Base-by-base conservation (phyloP, 1,284 basidiomycete genomes). In the Agroathelia rolfsii region DNA sequence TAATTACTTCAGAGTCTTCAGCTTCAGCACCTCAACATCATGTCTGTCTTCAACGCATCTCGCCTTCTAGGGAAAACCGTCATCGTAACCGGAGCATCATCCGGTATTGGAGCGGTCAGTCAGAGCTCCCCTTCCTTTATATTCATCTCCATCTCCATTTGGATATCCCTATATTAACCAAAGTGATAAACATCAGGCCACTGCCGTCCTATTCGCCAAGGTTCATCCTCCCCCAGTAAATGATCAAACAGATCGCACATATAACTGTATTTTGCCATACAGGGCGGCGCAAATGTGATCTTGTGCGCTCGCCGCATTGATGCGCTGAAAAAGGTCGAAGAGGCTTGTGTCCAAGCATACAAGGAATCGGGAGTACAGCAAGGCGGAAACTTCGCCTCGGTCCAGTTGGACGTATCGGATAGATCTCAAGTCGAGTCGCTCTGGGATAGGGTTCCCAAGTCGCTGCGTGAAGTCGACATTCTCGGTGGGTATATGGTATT, bases 121-220 rank as follows among this genome's bases (percentile, higher is more conserved):
- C 24, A 39, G 37, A 13, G 30, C 27, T 35, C 20, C 28, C 42
- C 34, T 25, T 31, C 24, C 35, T 13, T 35, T n/a, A 24, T 18
- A 8, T 19, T 27, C 4, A 9, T 20, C 27, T 24, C 12, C 16
- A 11, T 9, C 5, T 11, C 5, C n/a, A 12, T 12, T 20, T 25
- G 30, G 11, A 30, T 14, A 5, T 16, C 7, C n/a, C 7, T 28
- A 31, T 16, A 32, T 31, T 28, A 43, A 12, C n/a, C n/a, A n/a
- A n/a, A n/a, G n/a, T n/a, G n/a, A n/a, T n/a, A n/a, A n/a, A n/a
- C n/a, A n/a, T n/a, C 51, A 86, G 77, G 85, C 85, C 1, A 83
- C 87, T 6, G 87, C 87, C 6, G 49, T 90, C 30, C 66, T 92
- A 27, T 90, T 90, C 42, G 86, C 87, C 20, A 85, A 76, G 64